Conservation (phyloP, 2,329 filamentous ascomycete species). For the Ceratocystis colombiana region DNA sequence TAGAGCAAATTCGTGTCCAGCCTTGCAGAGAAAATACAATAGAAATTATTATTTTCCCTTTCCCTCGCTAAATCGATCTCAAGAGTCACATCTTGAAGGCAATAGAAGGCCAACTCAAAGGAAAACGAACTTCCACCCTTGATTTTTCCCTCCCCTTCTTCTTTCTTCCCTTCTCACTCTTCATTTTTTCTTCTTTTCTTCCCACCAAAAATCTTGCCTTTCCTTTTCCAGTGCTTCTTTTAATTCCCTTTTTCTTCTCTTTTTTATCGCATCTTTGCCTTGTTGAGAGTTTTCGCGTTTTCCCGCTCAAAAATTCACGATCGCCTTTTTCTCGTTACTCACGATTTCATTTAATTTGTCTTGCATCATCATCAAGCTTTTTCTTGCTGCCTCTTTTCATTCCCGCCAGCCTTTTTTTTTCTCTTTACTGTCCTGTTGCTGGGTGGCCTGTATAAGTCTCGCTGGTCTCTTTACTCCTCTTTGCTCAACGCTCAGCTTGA, state of each 20-base stretch:
- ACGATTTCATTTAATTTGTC: constrained; percentile 20
- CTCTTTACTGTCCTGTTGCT: constrained; percentile 2
- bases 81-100: not conserved
- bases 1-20: not conserved
- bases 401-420: not conserved
- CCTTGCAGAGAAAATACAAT: no score
- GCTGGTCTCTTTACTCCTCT: not conserved
- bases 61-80: no score
- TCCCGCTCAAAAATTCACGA: not conserved
- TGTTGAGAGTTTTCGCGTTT: constrained; percentile 6
- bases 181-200: constrained; percentile 8
- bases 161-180: not conserved
- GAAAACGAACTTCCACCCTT: not conserved
- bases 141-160: not conserved
- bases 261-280: not conserved
- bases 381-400: constrained; percentile 7
- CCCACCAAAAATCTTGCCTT: not conserved
- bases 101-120: not conserved
- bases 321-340: not conserved
- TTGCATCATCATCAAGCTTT: constrained; percentile 21
- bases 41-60: no score
- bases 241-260: not conserved
- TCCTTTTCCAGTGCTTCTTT: not conserved
- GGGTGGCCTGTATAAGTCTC: constrained; percentile 18
- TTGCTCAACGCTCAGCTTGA: not conserved